Percentiles rank a stretch among this genome's conserved stretches.
Evolutionary conservation across 495 filamentous ascomycete genomes (phyloP).

Genomic region (Aspergillus nidulans): DNA sequence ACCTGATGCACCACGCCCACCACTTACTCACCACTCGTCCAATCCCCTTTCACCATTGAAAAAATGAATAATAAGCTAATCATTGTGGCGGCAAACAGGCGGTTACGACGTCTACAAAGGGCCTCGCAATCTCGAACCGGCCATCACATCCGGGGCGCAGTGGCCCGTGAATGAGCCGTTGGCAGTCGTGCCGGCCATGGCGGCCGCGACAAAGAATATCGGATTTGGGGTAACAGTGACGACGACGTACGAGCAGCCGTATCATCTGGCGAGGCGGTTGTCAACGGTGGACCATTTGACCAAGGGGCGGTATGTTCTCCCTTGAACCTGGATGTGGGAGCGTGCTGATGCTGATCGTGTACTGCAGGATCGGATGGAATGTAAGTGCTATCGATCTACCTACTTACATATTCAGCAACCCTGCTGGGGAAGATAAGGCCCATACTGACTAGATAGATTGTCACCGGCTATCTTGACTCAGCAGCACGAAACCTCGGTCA

Average conservation of each 20-base stretch:
- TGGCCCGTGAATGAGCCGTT: conserved; percentile 60
- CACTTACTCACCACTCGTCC: no score
- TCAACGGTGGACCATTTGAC: conserved; percentile 65
- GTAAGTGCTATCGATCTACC: no score
- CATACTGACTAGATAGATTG: conserved; percentile 36
- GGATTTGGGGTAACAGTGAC: conserved; percentile 68
- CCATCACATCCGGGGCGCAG: conserved; percentile 57
- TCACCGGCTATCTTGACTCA: conserved; percentile 64
- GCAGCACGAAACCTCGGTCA: conserved; percentile 59
- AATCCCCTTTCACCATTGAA: no score
- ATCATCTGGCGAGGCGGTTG: conserved; percentile 60
- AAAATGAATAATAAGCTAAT: no score
- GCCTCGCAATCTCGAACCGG: conserved; percentile 52
- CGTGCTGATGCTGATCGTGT: not conserved
- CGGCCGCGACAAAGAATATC: conserved; percentile 55
- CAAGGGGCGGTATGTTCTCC: conserved; percentile 48
- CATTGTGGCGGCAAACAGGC: no score
- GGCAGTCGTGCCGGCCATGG: conserved; percentile 43
- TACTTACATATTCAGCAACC: no score
- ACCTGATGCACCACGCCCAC: no score
- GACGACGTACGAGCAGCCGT: conserved; percentile 66
- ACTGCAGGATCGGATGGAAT: conserved; percentile 54
- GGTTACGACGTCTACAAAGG: conserved; percentile 67
- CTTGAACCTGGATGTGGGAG: not conserved
- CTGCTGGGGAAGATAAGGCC: not conserved